Percentiles rank a stretch among this genome's conserved stretches.
phyloP scores from a whole-genome alignment of 306 rosid species.

The Cucumis melo region DNA sequence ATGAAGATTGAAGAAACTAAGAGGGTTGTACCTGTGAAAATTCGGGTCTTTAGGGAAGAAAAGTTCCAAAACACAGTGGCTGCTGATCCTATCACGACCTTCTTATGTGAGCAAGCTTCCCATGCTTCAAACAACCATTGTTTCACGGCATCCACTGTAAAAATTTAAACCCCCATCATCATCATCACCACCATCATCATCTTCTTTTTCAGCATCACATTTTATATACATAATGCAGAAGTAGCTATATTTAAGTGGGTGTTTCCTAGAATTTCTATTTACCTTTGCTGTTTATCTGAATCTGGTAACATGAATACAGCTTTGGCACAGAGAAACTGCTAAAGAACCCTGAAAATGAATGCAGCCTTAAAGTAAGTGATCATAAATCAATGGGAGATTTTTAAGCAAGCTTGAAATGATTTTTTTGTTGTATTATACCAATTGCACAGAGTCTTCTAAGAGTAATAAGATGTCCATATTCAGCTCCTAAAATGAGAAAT shows the following conservation, averaged over 20 bases:
- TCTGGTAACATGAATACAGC: slow-evolving; percentile 54
- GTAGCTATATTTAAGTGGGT: background rate
- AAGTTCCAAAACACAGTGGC: slow-evolving; percentile 68
- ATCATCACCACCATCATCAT: background rate
- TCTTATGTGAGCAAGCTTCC: slow-evolving; percentile 75
- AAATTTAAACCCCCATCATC: background rate
- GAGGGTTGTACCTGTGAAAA: slow-evolving; percentile 42
- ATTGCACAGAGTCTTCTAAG: slow-evolving; percentile 60
- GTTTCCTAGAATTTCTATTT: background rate
- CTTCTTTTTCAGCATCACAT: background rate
- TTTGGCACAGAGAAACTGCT: slow-evolving; percentile 63
- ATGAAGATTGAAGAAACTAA: background rate
- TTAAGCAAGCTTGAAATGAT: background rate
- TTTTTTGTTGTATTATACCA: slow-evolving; percentile 30
- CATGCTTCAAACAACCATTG: slow-evolving; percentile 47
- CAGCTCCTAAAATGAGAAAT: slow-evolving; percentile 67
- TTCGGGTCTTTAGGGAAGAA: slow-evolving; percentile 48
- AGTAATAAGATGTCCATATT: slow-evolving; percentile 73
- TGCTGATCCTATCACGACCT: slow-evolving; percentile 37
- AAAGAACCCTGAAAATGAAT: slow-evolving; percentile 40
- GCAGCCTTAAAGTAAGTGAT: background rate
- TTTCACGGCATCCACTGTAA: slow-evolving; percentile 41
- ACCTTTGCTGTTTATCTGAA: slow-evolving; percentile 55
- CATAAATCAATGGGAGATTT: background rate
- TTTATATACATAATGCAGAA: background rate